Evolutionary conservation across 768 basidiomycete genomes (phyloP), one percentile per base, ranked within the genome.

Genomic region (Podaxis rugospora): DNA sequence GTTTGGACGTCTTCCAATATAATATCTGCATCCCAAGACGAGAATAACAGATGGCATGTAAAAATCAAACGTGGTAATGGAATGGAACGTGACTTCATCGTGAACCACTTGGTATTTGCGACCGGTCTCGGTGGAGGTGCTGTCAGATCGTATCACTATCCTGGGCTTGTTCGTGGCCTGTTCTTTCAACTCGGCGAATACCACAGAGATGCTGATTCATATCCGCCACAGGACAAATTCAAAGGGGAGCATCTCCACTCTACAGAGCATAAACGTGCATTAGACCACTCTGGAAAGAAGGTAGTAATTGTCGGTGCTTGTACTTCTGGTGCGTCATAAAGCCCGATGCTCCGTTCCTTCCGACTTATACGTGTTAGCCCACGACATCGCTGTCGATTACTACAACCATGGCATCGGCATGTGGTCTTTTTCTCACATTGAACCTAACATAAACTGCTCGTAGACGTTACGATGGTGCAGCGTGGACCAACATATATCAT

Each of bases 231-330:
- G 67, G 67, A 71, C 16, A 65, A 51, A 11, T 82, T 79, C 73
- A 80, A 80, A 65, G 88, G 88, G 3, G 66, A 76, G 46, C 63
- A 77, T 1, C 46, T 81, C 1, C 89, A 90, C 67, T 85, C 87
- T 0, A 74, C 74, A 0, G 60, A 77, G 21, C 83, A 83, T 69
- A 80, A 76, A 21, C 73, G 74, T 5, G 83, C 83, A 0, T 63
- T 71, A 1, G 81, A 80, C 32, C 80, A 82, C 63, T 61, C 71
- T 4, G 86, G 86, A 3, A 88, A 89, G 75, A 87, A 83, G 64
- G 86, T 82, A 5, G 75, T 90, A 0, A 76, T 90, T 16, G 75
- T 90, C 1, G 88, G 89, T 14, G 81, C 87, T n/a, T 84, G 84
- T 44, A 87, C 82, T 25, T n/a, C 84, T 14, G 74, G 74, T 74